Base-by-base conservation (phyloP, 2,329 filamentous ascomycete species). In the Nigrospora sphaerica region DNA sequence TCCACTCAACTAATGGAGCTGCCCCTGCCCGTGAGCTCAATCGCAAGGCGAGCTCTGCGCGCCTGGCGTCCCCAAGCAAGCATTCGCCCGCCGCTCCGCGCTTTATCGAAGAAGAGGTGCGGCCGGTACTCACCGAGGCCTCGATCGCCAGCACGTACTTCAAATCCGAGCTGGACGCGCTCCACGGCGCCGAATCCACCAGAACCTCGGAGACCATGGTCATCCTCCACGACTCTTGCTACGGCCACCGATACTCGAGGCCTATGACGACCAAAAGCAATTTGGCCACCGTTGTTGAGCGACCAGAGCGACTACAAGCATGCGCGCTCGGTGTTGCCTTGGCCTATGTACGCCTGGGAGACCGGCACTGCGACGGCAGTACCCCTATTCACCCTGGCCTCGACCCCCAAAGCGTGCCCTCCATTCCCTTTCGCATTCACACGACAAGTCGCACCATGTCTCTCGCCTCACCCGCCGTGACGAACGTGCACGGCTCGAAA, bases 161-260 rank as follows among this genome's bases (percentile, higher is more conserved):
- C 59, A 71, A 73, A 50, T 78, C 75, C 50, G 88, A 95, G 61
- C 65, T 95, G 32, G 72, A 78, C 14, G 65, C 74, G 7, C 83
- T 88, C 57, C 77, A 83, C 47, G 67, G 70, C 32, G 59, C 60
- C 2, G 62, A 67, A 12, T 62, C 66, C 3, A 64, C 65, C 10
- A 60, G 65, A 23, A 54, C 67, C 32, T 66, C 77, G 12, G 73
- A 90, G 49, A 89, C 89, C 0, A 68, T 95, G 5, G 90, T 97
- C 40, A 77, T 98, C 31, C 71, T 98, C 2, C 90, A 97, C 58
- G 93, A 98, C 68, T 84, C 86, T 45, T 95, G 92, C 66, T 98
- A 97, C 62, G 91, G 92, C 19, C 93, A 98, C 68, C 84, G 90
- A 18, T 98, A 83, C 65, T 88, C 91, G 12, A 79, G 93, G 39